Conservation (phyloP, 768 basidiomycete genomes). For the Boletus sp. region DNA sequence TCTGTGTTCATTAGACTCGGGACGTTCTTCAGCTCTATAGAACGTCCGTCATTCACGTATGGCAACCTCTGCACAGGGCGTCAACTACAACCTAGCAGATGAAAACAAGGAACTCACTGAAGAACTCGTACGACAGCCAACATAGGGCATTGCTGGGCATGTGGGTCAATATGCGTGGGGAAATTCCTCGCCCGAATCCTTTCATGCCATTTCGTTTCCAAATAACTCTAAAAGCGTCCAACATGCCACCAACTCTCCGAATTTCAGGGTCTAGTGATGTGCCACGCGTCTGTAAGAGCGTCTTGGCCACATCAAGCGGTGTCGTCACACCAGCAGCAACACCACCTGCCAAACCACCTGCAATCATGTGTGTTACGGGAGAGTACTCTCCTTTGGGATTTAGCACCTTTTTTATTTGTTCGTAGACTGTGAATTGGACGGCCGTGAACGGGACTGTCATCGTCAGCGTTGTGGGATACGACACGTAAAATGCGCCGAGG, state of each 20-base stretch:
- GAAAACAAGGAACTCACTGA: slow-evolving; percentile 63
- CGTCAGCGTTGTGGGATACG: slow-evolving; percentile 95
- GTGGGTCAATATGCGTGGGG: slow-evolving; percentile 89
- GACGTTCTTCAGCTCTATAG: slow-evolving; percentile 17
- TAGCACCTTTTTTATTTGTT: slow-evolving; percentile 80
- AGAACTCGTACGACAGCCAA: slow-evolving; percentile 98
- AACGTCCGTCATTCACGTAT: slow-evolving; percentile 44
- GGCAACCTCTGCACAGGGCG: slow-evolving; percentile 49
- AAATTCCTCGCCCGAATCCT: slow-evolving; percentile 84
- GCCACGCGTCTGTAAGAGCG: slow-evolving; percentile 92
- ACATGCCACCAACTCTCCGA: slow-evolving; percentile 77
- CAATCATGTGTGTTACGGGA: slow-evolving; percentile 87
- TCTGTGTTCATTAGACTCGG: slow-evolving; percentile 6
- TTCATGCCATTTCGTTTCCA: slow-evolving; percentile 79
- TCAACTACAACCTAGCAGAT: slow-evolving; percentile 4
- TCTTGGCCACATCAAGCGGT: slow-evolving; percentile 96
- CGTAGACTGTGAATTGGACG: slow-evolving; percentile 96
- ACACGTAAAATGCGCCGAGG: slow-evolving; percentile 90
- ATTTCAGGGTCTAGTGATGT: slow-evolving; percentile 85
- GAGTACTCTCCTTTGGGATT: slow-evolving; percentile 89
- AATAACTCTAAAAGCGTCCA: slow-evolving; percentile 85
- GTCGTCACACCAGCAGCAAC: slow-evolving; percentile 95
- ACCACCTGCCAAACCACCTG: slow-evolving; percentile 90
- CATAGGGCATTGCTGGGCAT: slow-evolving; percentile 97
- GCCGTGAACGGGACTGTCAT: slow-evolving; percentile 99